These are phyloP conservation scores for Mycena filopes DNA, from an alignment of 768 basidiomycete species.

Conservation along the genomic window DNA sequence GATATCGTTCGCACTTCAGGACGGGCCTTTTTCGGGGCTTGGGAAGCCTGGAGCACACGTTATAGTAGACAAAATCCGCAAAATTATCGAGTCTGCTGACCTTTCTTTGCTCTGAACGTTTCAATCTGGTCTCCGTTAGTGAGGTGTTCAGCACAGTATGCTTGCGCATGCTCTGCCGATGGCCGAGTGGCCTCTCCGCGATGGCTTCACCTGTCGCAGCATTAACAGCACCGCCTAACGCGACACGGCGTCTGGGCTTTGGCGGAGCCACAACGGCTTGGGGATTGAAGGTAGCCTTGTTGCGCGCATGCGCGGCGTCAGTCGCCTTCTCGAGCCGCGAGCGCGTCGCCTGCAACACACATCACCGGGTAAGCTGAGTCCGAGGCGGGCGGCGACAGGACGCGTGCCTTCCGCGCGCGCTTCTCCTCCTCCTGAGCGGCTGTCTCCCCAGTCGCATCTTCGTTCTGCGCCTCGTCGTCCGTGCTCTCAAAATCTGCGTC, in stretches of 20 bases:
- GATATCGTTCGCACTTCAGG: conserved; percentile 63
- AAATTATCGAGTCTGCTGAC: conserved; percentile 46
- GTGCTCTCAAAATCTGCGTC: conserved; percentile 90
- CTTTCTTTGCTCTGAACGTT: conserved; percentile 71
- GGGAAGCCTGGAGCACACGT: conserved; percentile 56
- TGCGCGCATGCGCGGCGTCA: conserved; percentile 72
- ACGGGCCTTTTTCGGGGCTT: conserved; percentile 70
- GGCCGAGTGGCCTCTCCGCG: conserved; percentile 40
- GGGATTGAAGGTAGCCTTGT: conserved; percentile 76
- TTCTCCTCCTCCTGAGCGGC: conserved; percentile 71
- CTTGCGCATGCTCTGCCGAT: conserved; percentile 69
- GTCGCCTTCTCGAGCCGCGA: conserved; percentile 70
- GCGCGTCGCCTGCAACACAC: conserved; percentile 57
- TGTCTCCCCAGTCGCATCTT: conserved; percentile 65
- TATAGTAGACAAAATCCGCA: neutral
- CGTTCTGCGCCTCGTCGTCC: conserved; percentile 76
- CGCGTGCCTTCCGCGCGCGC: conserved; percentile 57
- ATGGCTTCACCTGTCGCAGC: conserved; percentile 72
- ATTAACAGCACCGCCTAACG: conserved; percentile 64
- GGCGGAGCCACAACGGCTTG: conserved; percentile 41
- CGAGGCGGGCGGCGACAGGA: neutral
- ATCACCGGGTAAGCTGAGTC: conserved; percentile 11
- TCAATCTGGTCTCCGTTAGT: conserved; percentile 71
- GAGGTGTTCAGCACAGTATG: conserved; percentile 80
- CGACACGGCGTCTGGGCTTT: conserved; percentile 57